Base-by-base conservation (phyloP, 2,329 filamentous ascomycete genomes). In the Alternaria atra region DNA sequence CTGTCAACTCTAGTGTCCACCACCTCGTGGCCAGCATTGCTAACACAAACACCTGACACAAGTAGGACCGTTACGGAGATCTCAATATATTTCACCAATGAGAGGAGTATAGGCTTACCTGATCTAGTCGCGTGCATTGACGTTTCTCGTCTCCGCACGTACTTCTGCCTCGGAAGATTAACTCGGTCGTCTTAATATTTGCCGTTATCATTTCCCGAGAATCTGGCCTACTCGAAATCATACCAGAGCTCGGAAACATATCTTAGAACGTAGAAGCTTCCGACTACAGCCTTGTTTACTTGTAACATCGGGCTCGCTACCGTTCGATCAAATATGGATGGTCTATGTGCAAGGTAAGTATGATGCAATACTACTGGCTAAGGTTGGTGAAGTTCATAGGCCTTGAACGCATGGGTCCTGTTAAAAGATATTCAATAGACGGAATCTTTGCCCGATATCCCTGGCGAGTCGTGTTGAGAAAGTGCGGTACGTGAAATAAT, bases 101-200 rank as follows among this genome's bases (percentile, higher is more conserved):
- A 50, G 29, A 44, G 13, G n/a, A 32, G 15, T 20, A 29, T 35
- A 6, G n/a, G 23, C 52, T 55, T 42, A 35, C 35, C 56, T 30
- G 13, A 29, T 55, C 13, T 27, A 23, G 54, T 39, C 54, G 17
- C 17, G 39, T 25, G 52, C 52, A 59, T 55, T 47, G 52, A 44
- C 37, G 25, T 48, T 48, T 13, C 39, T 51, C 9, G 52, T 50
- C 52, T 60, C 57, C 57, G 37, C 57, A 50, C 52, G 56, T 50
- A 59, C 35, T 55, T 43, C 52, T 37, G 23, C 57, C 51, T 48
- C 37, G 57, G 52, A 60, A 60, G 47, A 43, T 55, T 35, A 39
- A 34, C 13, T n/a, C 52, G 32, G 44, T 50, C 23, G 25, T 52
- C 55, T 39, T 42, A 43, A 37, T 32, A 44, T 60, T 17, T 55